Conservation (phyloP, 768 basidiomycete species). For the Boletus insuetus region DNA sequence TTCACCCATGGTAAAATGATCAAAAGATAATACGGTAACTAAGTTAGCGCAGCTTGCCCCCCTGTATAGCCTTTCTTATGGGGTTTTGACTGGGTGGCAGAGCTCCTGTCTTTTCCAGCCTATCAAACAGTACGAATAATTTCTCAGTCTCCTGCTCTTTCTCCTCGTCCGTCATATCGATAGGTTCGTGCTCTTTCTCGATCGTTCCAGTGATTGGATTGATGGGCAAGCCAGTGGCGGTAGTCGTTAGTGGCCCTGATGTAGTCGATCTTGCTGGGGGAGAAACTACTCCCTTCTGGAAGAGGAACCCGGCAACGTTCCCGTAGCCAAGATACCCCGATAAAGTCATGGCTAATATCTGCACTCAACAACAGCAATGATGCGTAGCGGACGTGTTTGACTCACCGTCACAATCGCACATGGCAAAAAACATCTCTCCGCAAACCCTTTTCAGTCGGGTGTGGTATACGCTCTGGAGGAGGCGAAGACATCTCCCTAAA, state of each 20-base stretch:
- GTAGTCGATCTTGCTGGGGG: conserved; percentile 43
- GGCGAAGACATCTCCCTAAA: conserved; percentile 75
- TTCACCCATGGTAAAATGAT: background rate
- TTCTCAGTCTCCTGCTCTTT: conserved; percentile 92
- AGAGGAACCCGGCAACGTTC: conserved; percentile 92
- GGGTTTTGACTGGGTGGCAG: conserved; percentile 66
- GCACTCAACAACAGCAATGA: background rate
- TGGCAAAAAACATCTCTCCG: conserved; percentile 84
- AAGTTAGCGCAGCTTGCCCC: conserved; percentile 11
- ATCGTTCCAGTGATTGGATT: conserved; percentile 88
- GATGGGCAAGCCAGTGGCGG: conserved; percentile 46
- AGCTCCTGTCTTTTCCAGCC: conserved; percentile 76
- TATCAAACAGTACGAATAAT: conserved; percentile 87
- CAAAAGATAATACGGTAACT: background rate
- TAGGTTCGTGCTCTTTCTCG: conserved; percentile 36
- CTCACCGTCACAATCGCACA: conserved; percentile 76
- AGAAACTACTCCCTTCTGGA: conserved; percentile 81
- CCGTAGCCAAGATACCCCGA: conserved; percentile 89
- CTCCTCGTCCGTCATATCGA: conserved; percentile 90
- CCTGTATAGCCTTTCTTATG: conserved; percentile 63
- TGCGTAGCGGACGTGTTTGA: background rate
- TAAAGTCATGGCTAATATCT: conserved; percentile 58
- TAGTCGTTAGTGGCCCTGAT: conserved; percentile 33
- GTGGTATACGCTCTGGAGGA: conserved; percentile 75
- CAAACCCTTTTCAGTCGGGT: conserved; percentile 67